Evolutionary conservation across 768 basidiomycete species (phyloP), one percentile per base, ranked within the genome.

Genomic region (Leccinum ochraceum): DNA sequence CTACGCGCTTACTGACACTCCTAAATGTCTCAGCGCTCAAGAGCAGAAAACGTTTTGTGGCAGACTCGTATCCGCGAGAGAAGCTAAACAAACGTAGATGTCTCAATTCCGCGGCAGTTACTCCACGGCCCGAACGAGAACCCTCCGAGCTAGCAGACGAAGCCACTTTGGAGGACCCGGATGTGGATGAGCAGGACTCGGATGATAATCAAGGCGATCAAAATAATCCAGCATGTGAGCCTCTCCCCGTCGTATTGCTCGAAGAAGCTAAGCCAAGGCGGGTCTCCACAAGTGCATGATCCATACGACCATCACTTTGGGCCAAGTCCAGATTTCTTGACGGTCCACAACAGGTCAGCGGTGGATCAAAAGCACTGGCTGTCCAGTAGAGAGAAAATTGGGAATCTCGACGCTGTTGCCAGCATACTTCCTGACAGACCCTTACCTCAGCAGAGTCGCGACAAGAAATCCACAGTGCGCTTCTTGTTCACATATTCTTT

Each of bases 11-110:
- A 1, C 75, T 97, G 30, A 96, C 95, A 0, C 84, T 97, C 1
- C 80, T 97, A 5, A 98, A 97, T 70, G 90, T 95, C 3, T 93
- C 92, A 36, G 91, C 92, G 0, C 85, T 87, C 3, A 94, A 88
- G 69, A 76, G 83, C 3, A 78, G 78, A 30, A 92, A 89, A 68
- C 76, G 84, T 26, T 85, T 83, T 67, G 71, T 76, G 54, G 69
- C 82, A 26, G 79, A 81, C 24, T 30, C 62, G 0, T 67, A 65
- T 22, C 74, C 74, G 20, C 79, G 81, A 32, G 77, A 80, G 67
- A 93, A 92, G 69, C 79, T 90, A 53, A 92, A 92, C 78, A 90
- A 86, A 71, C 71, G 86, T 55, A 84, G 81, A 66, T 71, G 76
- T 22, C 71, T 78, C 60, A 69, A 69, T 55, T 76, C 81, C 57